A percentile compares a stretch with the other conserved stretches of the same genome.
Evolutionary conservation across 306 rosid genomes (phyloP).

Genomic region (Geum urbanum): DNA sequence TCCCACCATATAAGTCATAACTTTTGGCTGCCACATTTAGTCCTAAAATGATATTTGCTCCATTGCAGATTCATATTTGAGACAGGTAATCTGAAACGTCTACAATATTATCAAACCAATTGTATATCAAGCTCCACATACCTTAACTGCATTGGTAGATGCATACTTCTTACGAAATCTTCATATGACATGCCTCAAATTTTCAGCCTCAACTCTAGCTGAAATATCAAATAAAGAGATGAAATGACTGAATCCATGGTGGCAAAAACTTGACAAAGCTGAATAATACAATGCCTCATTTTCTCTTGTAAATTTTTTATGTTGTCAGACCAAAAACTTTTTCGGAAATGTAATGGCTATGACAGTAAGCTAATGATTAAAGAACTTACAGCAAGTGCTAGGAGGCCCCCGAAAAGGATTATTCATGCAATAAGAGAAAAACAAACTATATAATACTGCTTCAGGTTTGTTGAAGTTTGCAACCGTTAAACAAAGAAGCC

Average conservation of each 20-base stretch:
- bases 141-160: slow-evolving; percentile 97
- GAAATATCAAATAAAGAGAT: slow-evolving; percentile 24
- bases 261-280: background rate
- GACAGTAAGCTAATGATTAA: background rate
- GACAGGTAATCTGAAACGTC: background rate
- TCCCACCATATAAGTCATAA: background rate
- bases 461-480: slow-evolving; percentile 84
- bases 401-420: slow-evolving; percentile 85
- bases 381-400: slow-evolving; percentile 79
- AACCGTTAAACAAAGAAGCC: slow-evolving; percentile 27
- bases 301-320: background rate
- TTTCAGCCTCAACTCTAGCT: slow-evolving; percentile 95
- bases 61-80: background rate
- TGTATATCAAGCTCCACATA: slow-evolving; percentile 21
- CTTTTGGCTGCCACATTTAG: background rate
- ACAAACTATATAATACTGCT: slow-evolving; percentile 72
- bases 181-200: slow-evolving; percentile 89
- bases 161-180: slow-evolving; percentile 68
- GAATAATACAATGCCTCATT: background rate
- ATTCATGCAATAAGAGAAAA: slow-evolving; percentile 78
- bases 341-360: background rate
- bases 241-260: slow-evolving; percentile 11
- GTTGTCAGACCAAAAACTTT: background rate
- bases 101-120: background rate
- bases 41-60: background rate